Evolutionary conservation across 2,329 filamentous ascomycete species (phyloP).

Genomic region (Chrysoporthe cubensis): DNA sequence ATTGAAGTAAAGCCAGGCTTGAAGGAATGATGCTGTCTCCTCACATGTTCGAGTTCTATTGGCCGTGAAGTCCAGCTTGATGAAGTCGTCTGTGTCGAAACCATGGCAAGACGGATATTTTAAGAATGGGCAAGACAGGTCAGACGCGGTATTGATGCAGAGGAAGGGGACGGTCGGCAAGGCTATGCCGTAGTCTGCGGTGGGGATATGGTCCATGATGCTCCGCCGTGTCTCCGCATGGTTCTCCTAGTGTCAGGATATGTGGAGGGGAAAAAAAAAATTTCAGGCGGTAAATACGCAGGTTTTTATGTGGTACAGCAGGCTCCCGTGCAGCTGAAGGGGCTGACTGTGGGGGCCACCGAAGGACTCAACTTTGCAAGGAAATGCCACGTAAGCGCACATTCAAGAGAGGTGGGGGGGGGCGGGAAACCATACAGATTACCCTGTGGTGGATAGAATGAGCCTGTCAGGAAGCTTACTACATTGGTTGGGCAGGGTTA

Average conservation of each 20-base stretch:
- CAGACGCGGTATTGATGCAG: background rate
- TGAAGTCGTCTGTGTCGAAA: background rate
- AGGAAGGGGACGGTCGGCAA: background rate
- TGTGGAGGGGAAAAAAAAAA: background rate
- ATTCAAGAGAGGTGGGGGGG: too few species aligned
- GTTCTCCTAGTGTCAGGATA: background rate
- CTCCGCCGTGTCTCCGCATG: background rate
- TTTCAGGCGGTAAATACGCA: too few species aligned
- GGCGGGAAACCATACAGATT: too few species aligned
- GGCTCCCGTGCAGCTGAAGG: too few species aligned
- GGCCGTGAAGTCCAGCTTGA: background rate
- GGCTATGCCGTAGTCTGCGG: background rate
- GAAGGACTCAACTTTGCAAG: too few species aligned
- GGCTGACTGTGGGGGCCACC: too few species aligned
- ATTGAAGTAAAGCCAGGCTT: background rate
- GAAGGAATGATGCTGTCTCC: background rate
- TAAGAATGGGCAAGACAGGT: background rate
- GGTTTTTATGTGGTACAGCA: too few species aligned
- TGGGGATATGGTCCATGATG: constrained; percentile 3
- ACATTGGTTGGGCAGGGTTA: too few species aligned
- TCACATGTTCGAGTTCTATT: background rate
- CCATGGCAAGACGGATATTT: background rate
- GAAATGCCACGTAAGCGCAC: too few species aligned
- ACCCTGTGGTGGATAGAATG: too few species aligned
- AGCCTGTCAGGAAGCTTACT: too few species aligned